Base-by-base conservation (phyloP, 179 eudicot species). In the Silene noctiflora region DNA sequence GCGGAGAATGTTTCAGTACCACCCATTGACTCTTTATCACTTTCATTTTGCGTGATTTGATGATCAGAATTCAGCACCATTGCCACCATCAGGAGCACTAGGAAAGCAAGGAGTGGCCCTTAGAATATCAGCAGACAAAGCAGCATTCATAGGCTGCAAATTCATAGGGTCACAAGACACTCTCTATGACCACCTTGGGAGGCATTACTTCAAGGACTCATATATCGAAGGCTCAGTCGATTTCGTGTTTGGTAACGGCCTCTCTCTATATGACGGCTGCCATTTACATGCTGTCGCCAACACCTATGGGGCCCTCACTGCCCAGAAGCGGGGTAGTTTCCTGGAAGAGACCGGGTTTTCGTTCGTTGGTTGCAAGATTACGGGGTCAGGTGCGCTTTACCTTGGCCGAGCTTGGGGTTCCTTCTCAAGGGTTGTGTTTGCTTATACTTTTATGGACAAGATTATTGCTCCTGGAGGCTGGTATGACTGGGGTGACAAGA, bases 71-170 rank as follows among this genome's bases (percentile, higher is more conserved):
- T 77, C 79, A 56, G 97, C 98, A 21, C 89, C 89, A 25, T 62
- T 80, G 3, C 94, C 96, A 21, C 84, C 85, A n/a, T 77, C 97
- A 27, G 94, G 96, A 29, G 90, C 90, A 11, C 75, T 86, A 73
- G 91, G 98, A 31, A 91, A 88, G 77, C 98, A 93, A 75, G 98
- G 91, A 4, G 98, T 93, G 74, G 98, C 97, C 11, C 82, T 93
- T 10, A 72, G 98, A 27, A 90, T 93, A 42, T 88, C 98, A 14
- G 98, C 89, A 0, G 97, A 91, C 84, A 88, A 82, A 79, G 98
- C 97, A 31, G 95, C 95, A 2, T 88, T 93, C 67, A 77, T 85
- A 66, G 77, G 87, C 33, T 93, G 98, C 91, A 86, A 84, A 60
- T 91, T 91, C 77, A 79, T 88, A 8, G 97, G 98, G 25, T 82